Evolutionary conservation across 805 yeast species (phyloP).

Genomic region (Wickerhamiella sorbophila): DNA sequence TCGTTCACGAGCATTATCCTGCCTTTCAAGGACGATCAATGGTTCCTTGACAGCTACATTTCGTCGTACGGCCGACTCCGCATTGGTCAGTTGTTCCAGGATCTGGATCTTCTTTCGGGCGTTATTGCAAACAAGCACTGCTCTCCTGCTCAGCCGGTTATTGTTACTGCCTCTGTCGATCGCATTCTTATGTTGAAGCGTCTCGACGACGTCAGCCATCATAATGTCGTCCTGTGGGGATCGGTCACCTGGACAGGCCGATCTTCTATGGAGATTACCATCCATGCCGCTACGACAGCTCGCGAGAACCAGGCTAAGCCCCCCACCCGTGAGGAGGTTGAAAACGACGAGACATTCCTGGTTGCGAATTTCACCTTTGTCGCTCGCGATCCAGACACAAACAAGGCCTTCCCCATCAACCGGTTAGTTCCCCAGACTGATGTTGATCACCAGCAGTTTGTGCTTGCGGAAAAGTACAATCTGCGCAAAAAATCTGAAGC

Average conservation of each 20-base stretch:
- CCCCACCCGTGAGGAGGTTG: slow-evolving; percentile 42
- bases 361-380: slow-evolving; percentile 91
- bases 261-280: slow-evolving; percentile 89
- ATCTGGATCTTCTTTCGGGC: slow-evolving; percentile 86
- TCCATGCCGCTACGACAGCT: slow-evolving; percentile 69
- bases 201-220: slow-evolving; percentile 59
- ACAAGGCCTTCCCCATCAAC: slow-evolving; percentile 76
- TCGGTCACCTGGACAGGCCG: slow-evolving; percentile 88
- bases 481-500: slow-evolving; percentile 74
- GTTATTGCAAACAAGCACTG: slow-evolving; percentile 86
- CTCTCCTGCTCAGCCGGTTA: slow-evolving; percentile 89
- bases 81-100: slow-evolving; percentile 89
- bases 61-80: slow-evolving; percentile 84
- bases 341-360: slow-evolving; percentile 56
- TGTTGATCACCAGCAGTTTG: slow-evolving; percentile 67
- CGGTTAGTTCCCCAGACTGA: slow-evolving; percentile 61
- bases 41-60: slow-evolving; percentile 75
- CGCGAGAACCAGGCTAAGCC: slow-evolving; percentile 16
- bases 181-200: slow-evolving; percentile 76
- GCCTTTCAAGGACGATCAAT: slow-evolving; percentile 73
- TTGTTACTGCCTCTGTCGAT: slow-evolving; percentile 92
- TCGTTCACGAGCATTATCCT: slow-evolving; percentile 38
- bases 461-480: slow-evolving; percentile 80
- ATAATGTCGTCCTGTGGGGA: slow-evolving; percentile 77
- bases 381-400: slow-evolving; percentile 89